Evolutionary conservation across 306 rosid species (phyloP).

Genomic region (Betula pendula): DNA sequence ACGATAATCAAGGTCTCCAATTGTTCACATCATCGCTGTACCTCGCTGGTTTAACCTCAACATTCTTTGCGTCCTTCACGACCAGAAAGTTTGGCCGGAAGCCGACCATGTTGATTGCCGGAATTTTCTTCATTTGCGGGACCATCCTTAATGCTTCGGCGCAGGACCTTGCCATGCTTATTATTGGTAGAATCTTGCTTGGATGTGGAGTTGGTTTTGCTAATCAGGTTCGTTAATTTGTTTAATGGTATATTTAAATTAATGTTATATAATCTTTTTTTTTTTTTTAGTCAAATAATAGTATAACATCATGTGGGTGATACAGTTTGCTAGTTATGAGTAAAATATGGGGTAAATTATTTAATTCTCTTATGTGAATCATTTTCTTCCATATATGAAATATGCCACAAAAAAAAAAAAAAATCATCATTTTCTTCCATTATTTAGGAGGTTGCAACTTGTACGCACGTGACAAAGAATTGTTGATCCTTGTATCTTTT

Average conservation of each 20-base stretch:
- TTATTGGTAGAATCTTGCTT: slow-evolving; percentile 58
- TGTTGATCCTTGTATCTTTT: background rate
- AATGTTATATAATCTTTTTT: background rate
- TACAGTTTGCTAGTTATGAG: background rate
- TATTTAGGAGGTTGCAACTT: slow-evolving; percentile 16
- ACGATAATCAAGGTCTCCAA: slow-evolving; percentile 54
- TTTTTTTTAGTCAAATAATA: background rate
- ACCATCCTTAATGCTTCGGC: slow-evolving; percentile 54
- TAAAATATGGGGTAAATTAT: background rate
- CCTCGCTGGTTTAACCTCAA: slow-evolving; percentile 53
- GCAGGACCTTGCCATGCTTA: slow-evolving; percentile 49
- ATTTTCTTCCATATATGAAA: background rate
- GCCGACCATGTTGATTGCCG: slow-evolving; percentile 66
- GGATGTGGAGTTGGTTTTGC: slow-evolving; percentile 84
- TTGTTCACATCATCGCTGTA: slow-evolving; percentile 67
- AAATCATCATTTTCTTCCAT: no score
- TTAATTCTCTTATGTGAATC: background rate
- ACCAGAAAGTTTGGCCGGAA: slow-evolving; percentile 58
- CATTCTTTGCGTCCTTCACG: slow-evolving; percentile 59
- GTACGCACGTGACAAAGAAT: slow-evolving; percentile 30
- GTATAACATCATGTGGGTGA: no score
- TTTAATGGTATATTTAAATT: no score
- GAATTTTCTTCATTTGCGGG: slow-evolving; percentile 57
- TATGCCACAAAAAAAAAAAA: no score
- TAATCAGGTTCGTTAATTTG: slow-evolving; percentile 61